Evolutionary conservation across 306 rosid genomes (phyloP), one percentile per base, ranked within the genome.

Genomic region (Luffa acutangula): DNA sequence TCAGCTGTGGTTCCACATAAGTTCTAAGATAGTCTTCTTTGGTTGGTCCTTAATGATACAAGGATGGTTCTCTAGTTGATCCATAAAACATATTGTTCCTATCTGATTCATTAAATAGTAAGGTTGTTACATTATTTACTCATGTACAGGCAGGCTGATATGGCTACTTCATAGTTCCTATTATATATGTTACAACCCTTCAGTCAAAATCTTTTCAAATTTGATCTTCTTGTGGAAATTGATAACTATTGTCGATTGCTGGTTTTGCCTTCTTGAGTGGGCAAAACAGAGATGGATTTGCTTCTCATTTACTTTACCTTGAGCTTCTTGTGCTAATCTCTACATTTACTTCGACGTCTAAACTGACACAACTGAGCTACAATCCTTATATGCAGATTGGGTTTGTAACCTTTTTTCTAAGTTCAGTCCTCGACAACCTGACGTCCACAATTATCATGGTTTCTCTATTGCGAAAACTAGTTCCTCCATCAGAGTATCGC

Each of bases 401-500:
- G 45, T 77, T 89, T 83, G 93, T 91, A 76, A 95, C 96, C 6
- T 95, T 95, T 82, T 91, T 87, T 82, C 97, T 95, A 73, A 95
- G 98, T 85, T 57, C 98, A 39, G 72, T 92, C 83, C 90, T 95
- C 13, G 97, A 95, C 91, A 95, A 95, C 89, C 88, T 95, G 84
- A 95, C 98, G 31, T 89, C 98, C 53, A 95, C 98, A 73, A 95
- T 95, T 72, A 85, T 92, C 86, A 95, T 95, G 98, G 95, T 95
- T 81, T 95, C 97, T 80, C 82, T 95, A 71, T 86, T 95, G 87
- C 88, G 93, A 82, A 95, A 95, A 82, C 87, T 95, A 78, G 92
- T 90, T 82, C 97, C 97, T 84, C 97, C 90, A 33, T 90, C 97
- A 46, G 98, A 95, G 80, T 95, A 89, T 70, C 93, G 96, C 80